Base-by-base conservation (phyloP, 768 basidiomycete species). In the Pisolithus marmoratus region DNA sequence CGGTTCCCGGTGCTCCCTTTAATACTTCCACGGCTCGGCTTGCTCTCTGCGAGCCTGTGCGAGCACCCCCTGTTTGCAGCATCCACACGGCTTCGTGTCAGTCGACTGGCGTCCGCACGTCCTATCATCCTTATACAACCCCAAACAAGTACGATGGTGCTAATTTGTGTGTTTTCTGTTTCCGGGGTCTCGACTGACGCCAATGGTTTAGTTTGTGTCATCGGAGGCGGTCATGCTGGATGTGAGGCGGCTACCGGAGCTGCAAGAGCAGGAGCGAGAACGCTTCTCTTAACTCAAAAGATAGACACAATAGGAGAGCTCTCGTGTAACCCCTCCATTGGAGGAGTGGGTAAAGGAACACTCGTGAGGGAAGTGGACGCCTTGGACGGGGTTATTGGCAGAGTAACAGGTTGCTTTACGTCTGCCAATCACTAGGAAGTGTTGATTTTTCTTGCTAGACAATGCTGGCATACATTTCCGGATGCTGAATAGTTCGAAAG, bases 201-300 rank as follows among this genome's bases (percentile, higher is more conserved):
- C 8, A 72, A 72, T 20, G 34, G 14, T 34, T 34, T 20, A 81
- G 90, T 93, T 0, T 90, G 90, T 59, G 77, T 95, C 27, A 90
- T 95, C 58, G 93, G 93, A 24, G 93, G 87, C 4, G 93, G 93
- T 4, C 93, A 95, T 72, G 93, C 93, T 27, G 93, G 93, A 1
- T 92, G 90, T 60, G 93, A 95, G 64, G 93, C 93, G 1, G 92
- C 93, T 0, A 81, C 91, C 5, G 93, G 86, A 2, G 78, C 92
- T 15, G 91, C 93, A 1, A 76, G 93, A 42, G 80, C 85, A 0
- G 91, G 93, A 1, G 91, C 92, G 2, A 76, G 78, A 55, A 94
- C 91, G 0, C 59, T 92, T 8, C 74, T 95, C 8, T 67, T 95
- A 51, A 95, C 93, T 1, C 92, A 93, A 65, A 84, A 79, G 48